Percentiles rank a stretch among this genome's conserved stretches.
These are phyloP conservation scores for Rhizopogon vesiculosus DNA, from an alignment of 768 basidiomycete genomes.

Conservation along the genomic window DNA sequence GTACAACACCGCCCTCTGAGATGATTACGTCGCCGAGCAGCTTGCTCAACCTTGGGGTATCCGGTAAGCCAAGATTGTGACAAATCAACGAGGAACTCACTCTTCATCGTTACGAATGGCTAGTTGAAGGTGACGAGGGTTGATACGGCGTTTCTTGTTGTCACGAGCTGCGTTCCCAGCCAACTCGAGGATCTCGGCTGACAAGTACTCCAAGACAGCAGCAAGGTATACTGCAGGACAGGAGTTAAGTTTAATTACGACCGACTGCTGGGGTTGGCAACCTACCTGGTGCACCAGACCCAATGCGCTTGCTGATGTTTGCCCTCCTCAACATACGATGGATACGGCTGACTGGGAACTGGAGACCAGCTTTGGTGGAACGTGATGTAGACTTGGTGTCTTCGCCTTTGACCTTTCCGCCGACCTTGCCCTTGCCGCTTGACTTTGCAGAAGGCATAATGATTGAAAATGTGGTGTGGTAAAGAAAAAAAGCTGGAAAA, in stretches of 20 bases:
- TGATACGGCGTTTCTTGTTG: conserved; percentile 95
- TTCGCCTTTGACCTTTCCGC: conserved; percentile 52
- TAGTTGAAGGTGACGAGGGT: conserved; percentile 91
- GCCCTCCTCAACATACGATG: conserved; percentile 85
- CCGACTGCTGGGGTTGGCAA: not conserved
- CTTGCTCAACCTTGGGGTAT: conserved; percentile 50
- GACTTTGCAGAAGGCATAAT: conserved; percentile 26
- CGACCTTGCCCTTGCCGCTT: conserved; percentile 27
- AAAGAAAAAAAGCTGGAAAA: not conserved
- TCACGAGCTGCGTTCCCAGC: conserved; percentile 88
- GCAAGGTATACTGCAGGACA: conserved; percentile 74
- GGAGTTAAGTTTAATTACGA: not conserved
- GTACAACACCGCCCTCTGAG: conserved; percentile 93
- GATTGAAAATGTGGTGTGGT: not conserved
- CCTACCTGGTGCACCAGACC: conserved; percentile 80
- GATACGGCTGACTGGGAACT: conserved; percentile 92
- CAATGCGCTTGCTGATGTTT: conserved; percentile 84
- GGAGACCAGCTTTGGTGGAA: conserved; percentile 72
- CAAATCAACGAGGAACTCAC: conserved; percentile 32
- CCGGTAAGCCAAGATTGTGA: not conserved
- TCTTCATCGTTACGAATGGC: conserved; percentile 95
- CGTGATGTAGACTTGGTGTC: conserved; percentile 58
- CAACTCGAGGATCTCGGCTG: conserved; percentile 91
- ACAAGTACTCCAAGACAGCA: conserved; percentile 88
- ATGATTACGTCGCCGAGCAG: conserved; percentile 83